Evolutionary conservation across 1,284 basidiomycete species (phyloP), one percentile per base, ranked within the genome.

Genomic region (Stygiomarasmius scandens): DNA sequence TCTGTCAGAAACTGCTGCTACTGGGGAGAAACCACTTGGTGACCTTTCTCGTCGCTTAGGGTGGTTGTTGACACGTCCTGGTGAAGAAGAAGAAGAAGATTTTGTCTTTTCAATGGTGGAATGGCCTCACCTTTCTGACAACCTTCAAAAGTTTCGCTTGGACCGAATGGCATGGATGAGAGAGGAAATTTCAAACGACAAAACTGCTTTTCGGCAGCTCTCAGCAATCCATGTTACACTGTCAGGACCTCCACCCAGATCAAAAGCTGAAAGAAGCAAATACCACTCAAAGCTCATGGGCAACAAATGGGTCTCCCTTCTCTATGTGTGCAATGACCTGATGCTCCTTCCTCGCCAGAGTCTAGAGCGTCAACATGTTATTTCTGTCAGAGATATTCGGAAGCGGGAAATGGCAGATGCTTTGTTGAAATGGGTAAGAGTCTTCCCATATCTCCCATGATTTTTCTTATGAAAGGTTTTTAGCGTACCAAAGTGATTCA

Each of bases 381-480:
- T 43, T 25, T 25, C 11, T 22, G 12, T 12, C 8, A 41, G n/a
- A 19, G 44, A 54, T 22, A 9, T 54, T 19, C 20, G 16, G 14
- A 54, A 54, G 44, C 5, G n/a, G 16, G 32, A 19, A 19, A 34
- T 56, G 49, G 49, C 55, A 20, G 27, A 56, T 20, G 49, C 23
- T 44, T 23, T 56, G 24, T 14, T 56, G 22, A 25, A 44, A 14
- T 56, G 55, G 55, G 55, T 51, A 51, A 49, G 34, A n/a, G n/a
- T n/a, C n/a, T 43, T 23, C 10, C 14, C 3, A 19, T 14, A 3
- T 23, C 5, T 38, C n/a, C 20, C 24, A 23, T 10, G 27, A 22
- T 32, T 22, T 16, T 27, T 41, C 29, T 47, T 4, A 53, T 22
- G 9, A 11, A 16, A 25, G 22, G 11, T 27, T 5, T 22, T 16